Base-by-base conservation (phyloP, 495 filamentous ascomycete species). In the Choiromyces venosus region DNA sequence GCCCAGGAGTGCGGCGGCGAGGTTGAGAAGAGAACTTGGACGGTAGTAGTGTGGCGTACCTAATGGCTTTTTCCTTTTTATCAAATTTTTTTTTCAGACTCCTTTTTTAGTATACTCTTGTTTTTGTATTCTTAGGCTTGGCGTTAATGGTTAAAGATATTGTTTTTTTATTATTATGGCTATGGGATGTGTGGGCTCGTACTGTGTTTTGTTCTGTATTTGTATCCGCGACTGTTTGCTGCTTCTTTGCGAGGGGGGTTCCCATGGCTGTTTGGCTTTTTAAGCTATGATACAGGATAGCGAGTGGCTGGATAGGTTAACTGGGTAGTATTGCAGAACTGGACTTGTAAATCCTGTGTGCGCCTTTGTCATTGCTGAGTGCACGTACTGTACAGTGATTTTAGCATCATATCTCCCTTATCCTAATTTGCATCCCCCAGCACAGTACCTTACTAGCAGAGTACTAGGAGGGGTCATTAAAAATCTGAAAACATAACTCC, bases 1-100 rank as follows among this genome's bases (percentile, higher is more conserved):
- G 46, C 87, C 91, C 35, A 85, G 87, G 37, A 89, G 90, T 70
- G 90, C 90, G 71, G 89, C 90, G 68, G 93, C 87, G 69, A 87
- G 92, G 82, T 83, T 94, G 67, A 77, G 74, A 36, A 77, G 74
- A 44, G 75, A 77, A 39, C 35, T 77, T 40, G 75, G 75, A 10
- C 44, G 75, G 52, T 61, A 61, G 52, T 10, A 61, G 52, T 10
- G 25, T 16, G 52, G 52, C 2, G 33, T 33, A n/a, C n/a, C n/a
- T n/a, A 25, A 33, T 33, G 12, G 25, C 12, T 4, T 33, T 61
- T n/a, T n/a, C n/a, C n/a, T n/a, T n/a, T n/a, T n/a, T n/a, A n/a
- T n/a, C n/a, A n/a, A n/a, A n/a, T n/a, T n/a, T n/a, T n/a, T n/a
- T n/a, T n/a, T 61, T 33, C 52, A 18, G 52, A 33, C 12, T 29